Conservation (phyloP, 1,284 basidiomycete species). For the Mycosarcoma mackinlayi region DNA sequence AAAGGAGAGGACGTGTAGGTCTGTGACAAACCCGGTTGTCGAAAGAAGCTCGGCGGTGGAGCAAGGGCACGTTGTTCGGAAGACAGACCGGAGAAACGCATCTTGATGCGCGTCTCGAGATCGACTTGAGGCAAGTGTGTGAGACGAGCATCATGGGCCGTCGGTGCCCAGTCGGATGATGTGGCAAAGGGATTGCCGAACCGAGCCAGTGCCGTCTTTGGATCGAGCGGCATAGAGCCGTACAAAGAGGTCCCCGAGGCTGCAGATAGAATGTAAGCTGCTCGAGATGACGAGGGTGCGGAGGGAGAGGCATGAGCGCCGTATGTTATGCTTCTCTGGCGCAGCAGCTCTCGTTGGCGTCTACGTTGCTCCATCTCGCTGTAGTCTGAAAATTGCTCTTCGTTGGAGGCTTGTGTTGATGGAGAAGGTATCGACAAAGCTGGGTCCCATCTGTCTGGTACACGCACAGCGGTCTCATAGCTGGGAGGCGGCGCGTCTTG, state of each 20-base stretch:
- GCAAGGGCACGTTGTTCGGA: conserved; percentile 4
- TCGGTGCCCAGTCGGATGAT: conserved; percentile 12
- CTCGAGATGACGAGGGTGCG: background rate
- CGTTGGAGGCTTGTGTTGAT: no score
- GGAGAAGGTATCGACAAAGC: no score
- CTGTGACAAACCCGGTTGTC: background rate
- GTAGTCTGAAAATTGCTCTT: conserved; percentile 1
- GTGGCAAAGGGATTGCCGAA: conserved; percentile 22
- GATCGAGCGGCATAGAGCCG: background rate
- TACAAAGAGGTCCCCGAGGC: background rate
- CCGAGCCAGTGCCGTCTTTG: conserved; percentile 7
- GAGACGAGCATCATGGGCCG: conserved; percentile 14
- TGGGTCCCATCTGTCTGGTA: no score
- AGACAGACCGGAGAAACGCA: conserved; percentile 34
- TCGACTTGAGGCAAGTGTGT: conserved; percentile 5
- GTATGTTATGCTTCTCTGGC: background rate
- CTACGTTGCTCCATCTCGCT: conserved; percentile 9
- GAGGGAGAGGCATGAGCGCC: background rate
- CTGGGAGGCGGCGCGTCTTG: conserved; percentile 8
- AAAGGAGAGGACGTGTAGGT: background rate
- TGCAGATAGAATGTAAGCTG: background rate
- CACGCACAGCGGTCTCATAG: conserved; percentile 10
- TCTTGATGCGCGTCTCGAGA: conserved; percentile 23
- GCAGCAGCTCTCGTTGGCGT: conserved; percentile 12
- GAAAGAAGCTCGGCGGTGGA: conserved; percentile 22